Evolutionary conservation across 805 yeast genomes (phyloP), one percentile per base, ranked within the genome.

Genomic region (Candida broadrunensis): DNA sequence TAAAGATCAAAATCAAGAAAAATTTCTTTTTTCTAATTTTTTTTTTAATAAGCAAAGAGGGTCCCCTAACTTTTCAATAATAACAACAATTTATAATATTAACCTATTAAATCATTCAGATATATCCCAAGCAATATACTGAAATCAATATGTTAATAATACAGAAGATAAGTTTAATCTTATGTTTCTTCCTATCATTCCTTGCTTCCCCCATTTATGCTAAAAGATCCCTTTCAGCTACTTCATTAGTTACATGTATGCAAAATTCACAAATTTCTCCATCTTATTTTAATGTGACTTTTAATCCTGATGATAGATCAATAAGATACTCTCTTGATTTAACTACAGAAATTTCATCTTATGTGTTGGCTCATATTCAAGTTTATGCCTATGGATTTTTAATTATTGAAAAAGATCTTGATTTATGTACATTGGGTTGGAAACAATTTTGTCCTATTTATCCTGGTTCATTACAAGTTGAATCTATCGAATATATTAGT

Each of bases 371-470:
- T 2, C 77, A 78, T 38, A 70, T 87, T 18, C 79, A 77, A 34
- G 86, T 89, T 12, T 88, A 80, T 55, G 96, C 96, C 3, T 90
- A 88, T 58, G 97, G 97, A 0, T 83, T 89, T 65, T 63, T 70
- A 43, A 75, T 88, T 55, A 81, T 88, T 48, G 61, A 73, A 5
- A 67, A 73, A 51, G 54, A 58, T 1, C 60, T 89, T 37, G 77
- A 88, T 55, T 66, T 88, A 44, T 90, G 97, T 67, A 42, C 47
- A 23, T 62, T 78, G 38, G 78, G 78, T 24, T 83, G 95, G 85
- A 85, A 84, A 56, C 95, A 90, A 66, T 86, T 90, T 58, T 90
- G 97, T 64, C 97, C 97, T 1, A 60, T 90, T 25, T 81, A 72
- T 51, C 90, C 97, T 0, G 97, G 97, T 24, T 65, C 78, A 30